These are phyloP conservation scores for Boletus tylopilopsis DNA, from an alignment of 768 basidiomycete species.

Conservation along the genomic window DNA sequence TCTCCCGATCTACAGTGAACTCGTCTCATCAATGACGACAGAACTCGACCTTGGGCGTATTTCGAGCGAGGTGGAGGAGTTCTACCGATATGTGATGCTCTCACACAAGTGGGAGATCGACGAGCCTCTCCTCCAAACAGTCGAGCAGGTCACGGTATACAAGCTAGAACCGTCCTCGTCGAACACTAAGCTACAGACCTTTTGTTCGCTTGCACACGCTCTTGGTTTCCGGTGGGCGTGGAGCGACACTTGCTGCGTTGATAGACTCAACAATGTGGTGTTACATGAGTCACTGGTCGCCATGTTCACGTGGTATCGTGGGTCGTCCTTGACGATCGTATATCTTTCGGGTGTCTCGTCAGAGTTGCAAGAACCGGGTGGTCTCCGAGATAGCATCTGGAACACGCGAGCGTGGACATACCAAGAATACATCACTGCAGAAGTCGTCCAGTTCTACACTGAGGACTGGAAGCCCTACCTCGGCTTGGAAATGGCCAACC, in stretches of 20 bases:
- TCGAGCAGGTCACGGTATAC: constrained; percentile 7
- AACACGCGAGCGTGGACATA: constrained; percentile 12
- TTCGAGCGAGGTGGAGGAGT: not conserved
- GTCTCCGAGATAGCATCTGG: constrained; percentile 9
- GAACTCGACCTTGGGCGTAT: constrained; percentile 2
- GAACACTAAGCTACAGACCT: constrained; percentile 5
- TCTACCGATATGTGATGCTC: constrained; percentile 12
- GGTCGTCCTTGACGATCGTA: constrained; percentile 9
- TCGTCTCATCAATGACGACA: constrained; percentile 4
- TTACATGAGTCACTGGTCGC: constrained; percentile 14
- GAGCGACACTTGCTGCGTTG: constrained; percentile 13
- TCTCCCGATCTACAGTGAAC: constrained; percentile 1
- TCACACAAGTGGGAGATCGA: constrained; percentile 6
- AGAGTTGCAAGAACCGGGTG: not conserved
- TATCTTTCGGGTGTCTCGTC: constrained; percentile 9
- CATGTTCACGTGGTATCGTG: constrained; percentile 14
- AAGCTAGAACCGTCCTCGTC: not conserved
- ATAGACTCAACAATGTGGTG: not conserved
- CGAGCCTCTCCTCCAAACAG: constrained; percentile 3
- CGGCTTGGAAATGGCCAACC: not conserved
- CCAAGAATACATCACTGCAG: constrained; percentile 13
- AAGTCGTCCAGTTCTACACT: constrained; percentile 12
- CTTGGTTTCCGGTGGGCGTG: constrained; percentile 14
- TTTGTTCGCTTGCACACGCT: constrained; percentile 1
- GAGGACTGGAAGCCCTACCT: constrained; percentile 14